phyloP scores from a whole-genome alignment of 2,329 filamentous ascomycete genomes.

The Fusarium poae region DNA sequence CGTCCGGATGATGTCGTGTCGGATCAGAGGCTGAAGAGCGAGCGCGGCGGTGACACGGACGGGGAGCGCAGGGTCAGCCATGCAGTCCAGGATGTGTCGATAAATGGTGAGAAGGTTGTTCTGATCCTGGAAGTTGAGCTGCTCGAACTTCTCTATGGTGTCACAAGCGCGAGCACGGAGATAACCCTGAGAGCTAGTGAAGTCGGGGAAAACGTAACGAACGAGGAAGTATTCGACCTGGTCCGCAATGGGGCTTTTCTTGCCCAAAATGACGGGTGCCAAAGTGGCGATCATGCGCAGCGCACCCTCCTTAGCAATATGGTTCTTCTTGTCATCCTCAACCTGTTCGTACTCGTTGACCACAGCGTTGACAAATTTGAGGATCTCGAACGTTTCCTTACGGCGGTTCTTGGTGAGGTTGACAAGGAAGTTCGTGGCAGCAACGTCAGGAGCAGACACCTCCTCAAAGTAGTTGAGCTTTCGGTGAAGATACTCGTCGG shows the following conservation, averaged over 20 bases:
- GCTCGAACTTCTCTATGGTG: constrained; percentile 97
- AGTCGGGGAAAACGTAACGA: constrained; percentile 97
- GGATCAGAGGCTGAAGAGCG: constrained; percentile 93
- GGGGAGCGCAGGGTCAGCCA: constrained; percentile 93
- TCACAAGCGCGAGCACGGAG: constrained; percentile 95
- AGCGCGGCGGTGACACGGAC: constrained; percentile 95
- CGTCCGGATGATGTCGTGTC: constrained; percentile 91
- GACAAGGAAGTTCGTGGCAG: constrained; percentile 95
- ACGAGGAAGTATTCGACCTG: constrained; percentile 99
- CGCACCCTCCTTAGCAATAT: constrained; percentile 95
- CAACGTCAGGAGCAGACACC: constrained; percentile 92
- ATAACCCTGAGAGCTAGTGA: constrained; percentile 91
- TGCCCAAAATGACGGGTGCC: constrained; percentile 92
- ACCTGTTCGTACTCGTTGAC: constrained; percentile 92
- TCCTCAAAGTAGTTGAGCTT: constrained; percentile 99
- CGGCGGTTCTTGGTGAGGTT: constrained; percentile 93
- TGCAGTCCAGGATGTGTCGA: constrained; percentile 94
- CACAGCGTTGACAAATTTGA: constrained; percentile 94
- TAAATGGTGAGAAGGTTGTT: constrained; percentile 98
- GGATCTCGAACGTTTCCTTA: constrained; percentile 94
- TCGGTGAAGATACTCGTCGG: constrained; percentile 95
- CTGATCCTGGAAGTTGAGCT: constrained; percentile 95
- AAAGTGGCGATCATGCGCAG: constrained; percentile 97
- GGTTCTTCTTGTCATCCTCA: constrained; percentile 89
- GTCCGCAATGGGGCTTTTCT: constrained; percentile 97